Base-by-base conservation (phyloP, 495 filamentous ascomycete species). In the Beverwykella pulmonaria region DNA sequence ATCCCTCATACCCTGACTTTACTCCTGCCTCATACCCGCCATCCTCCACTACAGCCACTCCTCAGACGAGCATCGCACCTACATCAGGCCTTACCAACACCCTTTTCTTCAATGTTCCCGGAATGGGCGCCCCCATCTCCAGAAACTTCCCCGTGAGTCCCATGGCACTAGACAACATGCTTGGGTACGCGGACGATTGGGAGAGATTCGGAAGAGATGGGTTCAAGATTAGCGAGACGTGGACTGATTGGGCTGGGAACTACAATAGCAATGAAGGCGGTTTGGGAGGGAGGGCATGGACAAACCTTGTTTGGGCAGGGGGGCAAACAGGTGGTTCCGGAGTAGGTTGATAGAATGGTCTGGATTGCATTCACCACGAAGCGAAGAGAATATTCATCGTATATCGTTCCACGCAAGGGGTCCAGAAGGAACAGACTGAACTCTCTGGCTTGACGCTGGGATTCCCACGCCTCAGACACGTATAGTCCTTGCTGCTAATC, bases 91-190 rank as follows among this genome's bases (percentile, higher is more conserved):
- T 68, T 36, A 59, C 68, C 12, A 66, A 76, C 36, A 36, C 56
- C 15, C 56, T 71, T 2, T 75, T 75, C 70, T 77, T 74, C 73
- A 72, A 74, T 1, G 69, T 77, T 22, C 67, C 64, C 12, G 68
- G 57, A 6, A 65, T 75, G 47, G 69, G 67, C 46, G 63, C 71
- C 0, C 73, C 75, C 5, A 53, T 76, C 20, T 47, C 29, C 14
- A 9, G 59, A 19, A 41, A 48, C 25, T 39, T 61, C 44, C 48
- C 55, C 1, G 10, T 60, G 19, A 59, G 57, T 17, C 66, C 70
- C 19, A 72, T 72, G 70, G 70, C 68, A 47, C 27, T 72, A 22
- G 55, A 64, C 14, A 66, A 46, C 22, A 69, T 72, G 61, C 56
- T 72, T 5, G 61, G 57, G 6, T 49, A 46, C 23, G 53, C 41